A percentile compares a stretch with the other conserved stretches of the same genome.
These are phyloP conservation scores for Triadica sebifera DNA, from an alignment of 345 rosid species.

Conservation along the genomic window DNA sequence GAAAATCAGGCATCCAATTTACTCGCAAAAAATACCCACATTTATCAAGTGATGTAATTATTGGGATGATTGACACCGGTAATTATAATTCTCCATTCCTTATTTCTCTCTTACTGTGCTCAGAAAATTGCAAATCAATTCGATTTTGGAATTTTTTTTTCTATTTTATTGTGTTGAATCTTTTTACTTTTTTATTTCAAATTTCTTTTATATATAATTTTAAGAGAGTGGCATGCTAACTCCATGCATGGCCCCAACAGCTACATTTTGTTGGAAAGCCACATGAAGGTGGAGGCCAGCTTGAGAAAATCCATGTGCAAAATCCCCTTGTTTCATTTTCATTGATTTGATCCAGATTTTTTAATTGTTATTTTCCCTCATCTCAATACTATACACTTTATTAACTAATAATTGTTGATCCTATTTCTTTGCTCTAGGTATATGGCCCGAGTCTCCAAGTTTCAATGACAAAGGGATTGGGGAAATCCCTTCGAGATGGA, in stretches of 20 bases:
- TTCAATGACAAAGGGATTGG: constrained; percentile 54
- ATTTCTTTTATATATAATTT: no score
- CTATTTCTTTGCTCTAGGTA: constrained; percentile 32
- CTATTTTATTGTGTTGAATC: no score
- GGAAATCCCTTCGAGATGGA: constrained; percentile 61
- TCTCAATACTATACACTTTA: no score
- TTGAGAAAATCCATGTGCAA: constrained; percentile 6
- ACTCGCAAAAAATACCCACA: constrained; percentile 7
- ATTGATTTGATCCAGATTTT: neutral
- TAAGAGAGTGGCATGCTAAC: no score
- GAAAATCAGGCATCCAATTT: constrained; percentile 20
- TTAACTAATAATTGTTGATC: neutral
- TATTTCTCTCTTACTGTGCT: neutral
- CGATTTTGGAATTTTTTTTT: no score
- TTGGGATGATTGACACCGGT: constrained; percentile 66
- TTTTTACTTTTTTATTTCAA: no score
- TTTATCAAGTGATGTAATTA: constrained; percentile 46
- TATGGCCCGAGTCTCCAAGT: constrained; percentile 73
- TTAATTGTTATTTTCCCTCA: neutral
- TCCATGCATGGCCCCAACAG: no score
- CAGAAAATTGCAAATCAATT: no score
- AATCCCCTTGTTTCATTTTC: neutral
- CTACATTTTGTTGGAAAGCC: neutral
- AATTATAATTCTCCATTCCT: neutral
- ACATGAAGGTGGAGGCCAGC: constrained; percentile 1